Percentiles rank a stretch among this genome's conserved stretches.
Evolutionary conservation across 306 rosid species (phyloP).

Genomic region (Delonix regia): DNA sequence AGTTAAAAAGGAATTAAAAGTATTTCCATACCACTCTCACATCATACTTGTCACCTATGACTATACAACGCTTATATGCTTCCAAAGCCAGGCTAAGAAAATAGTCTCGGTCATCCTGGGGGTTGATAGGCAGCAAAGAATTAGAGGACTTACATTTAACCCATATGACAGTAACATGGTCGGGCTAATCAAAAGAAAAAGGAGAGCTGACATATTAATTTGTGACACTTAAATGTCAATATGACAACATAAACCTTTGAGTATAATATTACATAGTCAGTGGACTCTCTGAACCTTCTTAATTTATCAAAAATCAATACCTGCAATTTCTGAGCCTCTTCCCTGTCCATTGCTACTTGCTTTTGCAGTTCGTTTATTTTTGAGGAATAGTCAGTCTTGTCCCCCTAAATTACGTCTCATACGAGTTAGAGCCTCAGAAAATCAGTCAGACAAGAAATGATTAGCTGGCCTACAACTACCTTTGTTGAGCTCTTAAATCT

Average conservation of each 20-base stretch:
- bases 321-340: constrained; percentile 88
- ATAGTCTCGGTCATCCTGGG: constrained; percentile 91
- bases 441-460: constrained; percentile 22
- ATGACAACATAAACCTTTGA: not conserved
- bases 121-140: constrained; percentile 30
- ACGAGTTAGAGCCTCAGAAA: constrained; percentile 14
- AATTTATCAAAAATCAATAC: constrained; percentile 44
- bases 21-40: constrained; percentile 85
- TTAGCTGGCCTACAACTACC: constrained; percentile 43
- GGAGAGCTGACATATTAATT: constrained; percentile 1
- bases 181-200: not conserved
- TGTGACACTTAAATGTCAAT: constrained; percentile 9
- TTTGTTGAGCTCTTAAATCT: constrained; percentile 74
- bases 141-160: not conserved
- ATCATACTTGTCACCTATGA: constrained; percentile 83
- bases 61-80: constrained; percentile 82
- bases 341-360: constrained; percentile 91
- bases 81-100: constrained; percentile 88
- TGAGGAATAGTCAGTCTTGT: constrained; percentile 69
- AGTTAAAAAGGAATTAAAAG: constrained; percentile 33
- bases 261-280: constrained; percentile 12
- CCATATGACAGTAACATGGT: not conserved
- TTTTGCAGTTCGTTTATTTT: constrained; percentile 92
- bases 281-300: constrained; percentile 15
- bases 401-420: constrained; percentile 61